Evolutionary conservation across 2,329 filamentous ascomycete genomes (phyloP), one percentile per base, ranked within the genome.

Genomic region (Hypoxylon sp.): DNA sequence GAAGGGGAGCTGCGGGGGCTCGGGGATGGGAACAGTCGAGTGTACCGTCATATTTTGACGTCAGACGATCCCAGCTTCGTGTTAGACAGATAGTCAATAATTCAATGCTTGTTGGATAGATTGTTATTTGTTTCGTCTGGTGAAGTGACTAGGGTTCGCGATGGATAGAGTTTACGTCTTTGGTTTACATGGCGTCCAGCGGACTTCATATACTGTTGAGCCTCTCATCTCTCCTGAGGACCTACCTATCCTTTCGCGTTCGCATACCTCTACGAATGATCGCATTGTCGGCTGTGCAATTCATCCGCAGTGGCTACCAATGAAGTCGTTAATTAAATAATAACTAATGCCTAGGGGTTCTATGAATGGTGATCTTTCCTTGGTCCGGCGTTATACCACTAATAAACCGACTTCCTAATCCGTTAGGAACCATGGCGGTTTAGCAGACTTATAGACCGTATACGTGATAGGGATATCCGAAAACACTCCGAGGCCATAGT

Each of bases 1-100:
- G 16, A 91, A 75, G 1, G 88, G 90, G 62, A 89, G 79, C 2
- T 87, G 87, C 59, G 81, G 63, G 1, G 66, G 62, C 45, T 58
- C 59, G 5, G 66, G 66, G 27, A 68, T 60, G 2, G 66, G 66
- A 4, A 47, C 30, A 16, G 14, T 16, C 14, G 52, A 23, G 23
- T 23, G 16, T 7, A 30, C 34, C 1, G 57, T 32, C 65, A 67
- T 67, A n/a, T 41, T 57, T 19, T 25, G 11, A 57, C 8, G 3
- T 21, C 1, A 19, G 21, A 14, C 32, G 8, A 2, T n/a, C 16
- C 8, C 14, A 27, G 14, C 8, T 23, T 39, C 12, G 6, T 23
- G 23, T 29, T 12, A 25, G 7, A 46, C 11, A 47, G 27, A 47
- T 47, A 9, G n/a, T 41, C n/a, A 21, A 21, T 8, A 41, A 21